Evolutionary conservation across 305 asterid genomes (phyloP).

Genomic region (Lippia alba): DNA sequence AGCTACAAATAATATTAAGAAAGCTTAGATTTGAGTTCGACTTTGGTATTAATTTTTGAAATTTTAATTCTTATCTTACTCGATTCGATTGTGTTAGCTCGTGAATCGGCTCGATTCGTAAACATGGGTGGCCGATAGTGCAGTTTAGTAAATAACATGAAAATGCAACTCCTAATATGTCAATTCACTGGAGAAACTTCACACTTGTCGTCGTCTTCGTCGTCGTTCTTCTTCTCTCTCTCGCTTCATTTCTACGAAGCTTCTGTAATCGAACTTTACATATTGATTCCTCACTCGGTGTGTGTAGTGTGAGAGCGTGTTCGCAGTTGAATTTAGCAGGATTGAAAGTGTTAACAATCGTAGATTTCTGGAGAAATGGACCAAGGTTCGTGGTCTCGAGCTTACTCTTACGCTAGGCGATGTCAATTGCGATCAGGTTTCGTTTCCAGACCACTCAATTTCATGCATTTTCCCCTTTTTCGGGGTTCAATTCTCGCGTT

Average conservation of each 20-base stretch:
- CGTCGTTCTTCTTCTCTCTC: background rate
- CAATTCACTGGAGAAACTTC: background rate
- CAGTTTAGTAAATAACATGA: background rate
- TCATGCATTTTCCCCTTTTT: conserved; percentile 8
- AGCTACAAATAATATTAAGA: too few species aligned
- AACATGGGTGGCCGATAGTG: too few species aligned
- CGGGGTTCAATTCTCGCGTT: conserved; percentile 3
- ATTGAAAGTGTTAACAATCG: conserved; percentile 12
- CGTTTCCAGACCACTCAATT: background rate
- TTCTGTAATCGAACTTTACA: conserved; percentile 2
- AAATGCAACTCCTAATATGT: background rate
- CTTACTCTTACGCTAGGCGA: conserved; percentile 58
- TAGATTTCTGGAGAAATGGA: conserved; percentile 52
- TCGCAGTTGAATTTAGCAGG: conserved; percentile 29
- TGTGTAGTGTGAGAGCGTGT: conserved; percentile 24
- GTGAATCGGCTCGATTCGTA: too few species aligned
- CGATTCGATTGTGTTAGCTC: too few species aligned
- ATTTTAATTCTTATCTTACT: too few species aligned
- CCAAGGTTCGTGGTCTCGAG: conserved; percentile 79
- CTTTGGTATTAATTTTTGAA: too few species aligned
- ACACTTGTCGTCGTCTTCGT: background rate
- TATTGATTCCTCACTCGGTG: conserved; percentile 22
- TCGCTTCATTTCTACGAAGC: conserved; percentile 3
- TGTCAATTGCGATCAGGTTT: conserved; percentile 76
- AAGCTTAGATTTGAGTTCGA: too few species aligned